These are phyloP conservation scores for Neofusicoccum kwambonambiense DNA, from an alignment of 2,329 filamentous ascomycete genomes.

Conservation along the genomic window DNA sequence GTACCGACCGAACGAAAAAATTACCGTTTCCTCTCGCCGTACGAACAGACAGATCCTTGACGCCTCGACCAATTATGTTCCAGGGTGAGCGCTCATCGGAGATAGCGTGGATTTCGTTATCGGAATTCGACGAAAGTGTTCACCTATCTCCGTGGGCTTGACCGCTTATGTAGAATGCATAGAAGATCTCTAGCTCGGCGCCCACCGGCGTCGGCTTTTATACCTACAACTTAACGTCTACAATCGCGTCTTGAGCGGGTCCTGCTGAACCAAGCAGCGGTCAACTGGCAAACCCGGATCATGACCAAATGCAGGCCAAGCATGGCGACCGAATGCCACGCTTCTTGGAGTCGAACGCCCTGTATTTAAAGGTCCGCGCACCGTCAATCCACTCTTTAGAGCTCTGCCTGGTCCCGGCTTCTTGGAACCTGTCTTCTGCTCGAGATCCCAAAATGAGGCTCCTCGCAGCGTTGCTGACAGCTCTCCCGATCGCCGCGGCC, in stretches of 20 bases:
- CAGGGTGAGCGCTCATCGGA: background rate
- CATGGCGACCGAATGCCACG: background rate
- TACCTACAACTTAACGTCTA: background rate
- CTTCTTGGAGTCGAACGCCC: background rate
- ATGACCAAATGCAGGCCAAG: background rate
- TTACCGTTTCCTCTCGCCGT: too few species aligned
- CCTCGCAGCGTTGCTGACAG: background rate
- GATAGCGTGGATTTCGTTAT: background rate
- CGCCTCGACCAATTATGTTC: too few species aligned
- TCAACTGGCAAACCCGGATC: background rate
- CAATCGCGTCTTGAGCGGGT: background rate
- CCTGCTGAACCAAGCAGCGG: background rate
- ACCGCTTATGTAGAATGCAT: background rate
- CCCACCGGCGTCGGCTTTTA: background rate
- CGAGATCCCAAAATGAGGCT: background rate
- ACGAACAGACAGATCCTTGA: too few species aligned
- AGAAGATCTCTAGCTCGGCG: slow-evolving; percentile 1
- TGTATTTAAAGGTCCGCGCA: background rate
- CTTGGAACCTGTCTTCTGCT: background rate
- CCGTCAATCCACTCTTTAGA: background rate
- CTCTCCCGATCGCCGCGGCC: background rate
- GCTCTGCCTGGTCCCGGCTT: background rate
- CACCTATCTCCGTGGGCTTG: background rate
- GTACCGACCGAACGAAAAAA: too few species aligned
- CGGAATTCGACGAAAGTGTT: background rate